These are phyloP conservation scores for Carex myosuroides DNA, from an alignment of 176 grass and related monocot species.

Conservation along the genomic window DNA sequence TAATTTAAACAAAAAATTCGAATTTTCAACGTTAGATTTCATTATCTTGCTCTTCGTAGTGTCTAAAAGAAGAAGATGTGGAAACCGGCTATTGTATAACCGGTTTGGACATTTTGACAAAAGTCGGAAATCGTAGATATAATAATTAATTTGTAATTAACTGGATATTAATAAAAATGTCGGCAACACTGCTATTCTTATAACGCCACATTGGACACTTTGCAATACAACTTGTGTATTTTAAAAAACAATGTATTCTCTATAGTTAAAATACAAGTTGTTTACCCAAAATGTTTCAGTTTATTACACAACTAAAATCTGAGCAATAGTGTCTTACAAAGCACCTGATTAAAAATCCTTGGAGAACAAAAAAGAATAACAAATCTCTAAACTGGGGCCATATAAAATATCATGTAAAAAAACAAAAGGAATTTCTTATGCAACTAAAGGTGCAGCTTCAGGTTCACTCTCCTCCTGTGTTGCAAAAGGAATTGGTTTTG, in stretches of 20 bases:
- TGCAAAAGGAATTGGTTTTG: conserved; percentile 72
- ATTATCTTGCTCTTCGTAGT: too few relatives aligned
- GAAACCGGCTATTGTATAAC: too few relatives aligned
- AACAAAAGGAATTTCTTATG: not conserved
- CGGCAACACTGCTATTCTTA: not conserved
- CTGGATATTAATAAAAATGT: too few relatives aligned
- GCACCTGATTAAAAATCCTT: not conserved
- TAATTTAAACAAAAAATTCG: too few relatives aligned
- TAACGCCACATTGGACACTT: not conserved
- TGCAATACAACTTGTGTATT: too few relatives aligned
- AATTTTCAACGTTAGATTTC: too few relatives aligned
- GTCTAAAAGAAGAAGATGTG: too few relatives aligned
- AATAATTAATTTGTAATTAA: too few relatives aligned
- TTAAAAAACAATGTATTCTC: not conserved
- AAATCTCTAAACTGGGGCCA: not conserved
- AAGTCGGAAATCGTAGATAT: too few relatives aligned
- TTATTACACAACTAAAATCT: conserved; percentile 6
- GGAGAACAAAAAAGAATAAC: not conserved
- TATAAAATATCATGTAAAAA: not conserved
- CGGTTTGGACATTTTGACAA: too few relatives aligned
- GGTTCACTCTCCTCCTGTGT: conserved; percentile 48
- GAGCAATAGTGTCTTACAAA: not conserved
- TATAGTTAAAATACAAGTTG: not conserved
- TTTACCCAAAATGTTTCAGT: not conserved
- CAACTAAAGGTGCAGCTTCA: conserved; percentile 1